These are phyloP conservation scores for Starmerella khaoyaiensis DNA, from an alignment of 805 yeast species.

Conservation along the genomic window DNA sequence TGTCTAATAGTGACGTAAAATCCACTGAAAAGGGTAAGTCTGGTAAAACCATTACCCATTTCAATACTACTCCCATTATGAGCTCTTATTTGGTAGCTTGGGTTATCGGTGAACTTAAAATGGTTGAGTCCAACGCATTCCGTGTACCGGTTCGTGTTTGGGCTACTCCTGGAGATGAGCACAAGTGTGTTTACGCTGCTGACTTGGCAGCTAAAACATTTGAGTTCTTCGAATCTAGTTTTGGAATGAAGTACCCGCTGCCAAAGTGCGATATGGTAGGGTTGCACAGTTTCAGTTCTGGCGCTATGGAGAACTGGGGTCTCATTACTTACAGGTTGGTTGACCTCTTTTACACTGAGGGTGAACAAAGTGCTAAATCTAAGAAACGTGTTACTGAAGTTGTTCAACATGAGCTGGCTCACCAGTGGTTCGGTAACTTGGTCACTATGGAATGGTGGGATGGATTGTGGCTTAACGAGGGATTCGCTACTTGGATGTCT, in stretches of 20 bases:
- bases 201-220: slow-evolving; percentile 53
- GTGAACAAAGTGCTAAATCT: slow-evolving; percentile 44
- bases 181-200: slow-evolving; percentile 49
- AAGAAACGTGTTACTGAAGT: slow-evolving; percentile 70
- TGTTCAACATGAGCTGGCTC: slow-evolving; percentile 76
- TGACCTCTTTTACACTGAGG: slow-evolving; percentile 54
- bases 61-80: slow-evolving; percentile 59
- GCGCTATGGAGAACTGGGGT: slow-evolving; percentile 92
- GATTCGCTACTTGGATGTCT: slow-evolving; percentile 81
- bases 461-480: slow-evolving; percentile 80
- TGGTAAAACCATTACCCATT: slow-evolving; percentile 36
- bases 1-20: slow-evolving; percentile 55
- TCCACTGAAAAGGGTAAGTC: slow-evolving; percentile 29
- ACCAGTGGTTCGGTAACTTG: slow-evolving; percentile 83
- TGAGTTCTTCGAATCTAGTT: slow-evolving; percentile 50
- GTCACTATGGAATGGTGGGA: slow-evolving; percentile 95
- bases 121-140: slow-evolving; percentile 43
- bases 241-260: slow-evolving; percentile 61
- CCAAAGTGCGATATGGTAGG: slow-evolving; percentile 74
- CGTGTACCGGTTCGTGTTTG: slow-evolving; percentile 56
- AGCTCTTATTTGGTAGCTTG: slow-evolving; percentile 64
- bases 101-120: slow-evolving; percentile 53
- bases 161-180: slow-evolving; percentile 54
- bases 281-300: slow-evolving; percentile 65
- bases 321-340: slow-evolving; percentile 55